phyloP scores from a whole-genome alignment of 106 monocot genomes.

The Hemerocallis citrina region DNA sequence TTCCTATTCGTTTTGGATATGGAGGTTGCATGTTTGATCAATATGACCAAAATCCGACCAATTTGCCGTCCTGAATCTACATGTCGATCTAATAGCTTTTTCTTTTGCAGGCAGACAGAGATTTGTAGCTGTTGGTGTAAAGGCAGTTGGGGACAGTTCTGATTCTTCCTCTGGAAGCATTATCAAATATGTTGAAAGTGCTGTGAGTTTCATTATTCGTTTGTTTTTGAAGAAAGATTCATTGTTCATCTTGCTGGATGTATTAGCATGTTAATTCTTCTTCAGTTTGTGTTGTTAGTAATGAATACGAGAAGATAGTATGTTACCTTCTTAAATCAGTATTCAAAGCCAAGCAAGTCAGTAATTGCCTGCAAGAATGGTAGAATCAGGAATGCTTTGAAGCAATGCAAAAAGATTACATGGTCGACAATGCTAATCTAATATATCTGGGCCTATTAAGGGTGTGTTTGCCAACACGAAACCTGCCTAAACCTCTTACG shows the following conservation, averaged over 20 bases:
- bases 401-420: neutral
- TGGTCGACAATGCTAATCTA: neutral
- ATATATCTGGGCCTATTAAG: neutral
- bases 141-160: conserved; percentile 47
- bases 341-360: neutral
- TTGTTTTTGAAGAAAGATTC: no score
- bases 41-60: neutral
- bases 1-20: no score
- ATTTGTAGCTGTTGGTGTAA: conserved; percentile 18
- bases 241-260: neutral
- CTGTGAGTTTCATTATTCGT: conserved; percentile 28
- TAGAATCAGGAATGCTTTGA: neutral
- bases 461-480: no score
- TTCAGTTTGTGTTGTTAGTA: neutral
- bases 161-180: conserved; percentile 69
- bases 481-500: no score
- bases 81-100: neutral
- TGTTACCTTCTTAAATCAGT: neutral
- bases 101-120: conserved; percentile 31
- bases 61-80: neutral
- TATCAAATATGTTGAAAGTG: conserved; percentile 43
- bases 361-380: neutral
- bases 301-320: neutral
- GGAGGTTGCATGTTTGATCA: no score
- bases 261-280: neutral